Evolutionary conservation across 2,329 filamentous ascomycete species (phyloP).

Genomic region (Grosmannia clavigera): DNA sequence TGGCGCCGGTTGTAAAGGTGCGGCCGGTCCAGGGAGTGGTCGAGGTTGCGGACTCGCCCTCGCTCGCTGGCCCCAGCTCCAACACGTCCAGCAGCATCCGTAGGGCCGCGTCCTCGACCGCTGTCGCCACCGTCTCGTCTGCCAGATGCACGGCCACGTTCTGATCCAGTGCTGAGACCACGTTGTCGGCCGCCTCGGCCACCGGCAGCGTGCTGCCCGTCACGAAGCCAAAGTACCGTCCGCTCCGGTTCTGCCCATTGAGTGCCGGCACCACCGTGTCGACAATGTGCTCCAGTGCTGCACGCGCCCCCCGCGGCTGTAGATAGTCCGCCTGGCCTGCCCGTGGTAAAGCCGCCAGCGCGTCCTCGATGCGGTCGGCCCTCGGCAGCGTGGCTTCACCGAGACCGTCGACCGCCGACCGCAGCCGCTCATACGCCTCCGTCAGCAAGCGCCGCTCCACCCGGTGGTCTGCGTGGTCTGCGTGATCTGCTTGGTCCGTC

Average conservation of each 20-base stretch:
- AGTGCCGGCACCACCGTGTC: conserved; percentile 43
- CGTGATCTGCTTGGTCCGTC: background rate
- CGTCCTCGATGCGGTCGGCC: conserved; percentile 18
- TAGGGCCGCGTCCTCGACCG: conserved; percentile 63
- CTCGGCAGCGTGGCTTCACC: conserved; percentile 34
- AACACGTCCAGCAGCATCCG: conserved; percentile 57
- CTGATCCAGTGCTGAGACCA: conserved; percentile 73
- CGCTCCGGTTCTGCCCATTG: conserved; percentile 50
- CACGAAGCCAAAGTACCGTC: conserved; percentile 79
- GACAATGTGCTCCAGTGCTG: conserved; percentile 31
- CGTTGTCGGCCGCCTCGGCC: conserved; percentile 68
- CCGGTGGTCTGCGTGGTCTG: background rate
- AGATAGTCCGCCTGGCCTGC: conserved; percentile 20
- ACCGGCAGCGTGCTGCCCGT: conserved; percentile 71
- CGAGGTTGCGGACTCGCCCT: too few species aligned
- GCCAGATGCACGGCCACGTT: conserved; percentile 77
- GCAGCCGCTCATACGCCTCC: conserved; percentile 9
- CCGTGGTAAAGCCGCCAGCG: conserved; percentile 27
- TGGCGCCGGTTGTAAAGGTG: conserved; percentile 49
- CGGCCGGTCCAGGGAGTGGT: conserved; percentile 39
- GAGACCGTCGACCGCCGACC: conserved; percentile 3
- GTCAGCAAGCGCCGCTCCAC: conserved; percentile 9
- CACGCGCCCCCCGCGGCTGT: conserved; percentile 16
- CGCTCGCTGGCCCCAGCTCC: conserved; percentile 29
- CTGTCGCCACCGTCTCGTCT: conserved; percentile 59